Evolutionary conservation across 495 filamentous ascomycete species (phyloP), one percentile per base, ranked within the genome.

Genomic region (Penicillium cataractarum): DNA sequence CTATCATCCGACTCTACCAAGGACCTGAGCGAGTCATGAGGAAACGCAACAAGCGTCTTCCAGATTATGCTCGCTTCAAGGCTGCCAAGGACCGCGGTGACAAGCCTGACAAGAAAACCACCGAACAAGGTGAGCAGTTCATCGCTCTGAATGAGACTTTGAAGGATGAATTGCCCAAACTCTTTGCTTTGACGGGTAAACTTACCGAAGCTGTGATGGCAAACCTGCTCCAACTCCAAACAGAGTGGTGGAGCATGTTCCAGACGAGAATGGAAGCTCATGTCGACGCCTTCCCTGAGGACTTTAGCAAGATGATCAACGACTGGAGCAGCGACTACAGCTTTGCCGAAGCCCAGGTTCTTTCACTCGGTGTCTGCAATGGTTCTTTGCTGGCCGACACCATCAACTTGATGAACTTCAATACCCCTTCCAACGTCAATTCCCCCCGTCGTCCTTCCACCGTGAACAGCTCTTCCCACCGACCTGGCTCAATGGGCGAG

Each of bases 111-210:
- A 90, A 90, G 70, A 93, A 93, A 67, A 89, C 91, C 0, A 78
- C 82, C 1, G 92, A 96, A 55, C 86, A 90, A 50, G 91, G 89
- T 6, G 91, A 96, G 61, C 89, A 93, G 69, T 98, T 95, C 71
- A 81, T 89, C 54, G 92, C 92, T 8, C 80, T 98, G 55, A 98
- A 97, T 65, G 91, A 97, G 33, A 90, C 92, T 0, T 79, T 98
- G 60, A 97, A 97, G 73, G 88, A 93, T 44, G 94, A 98, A 67
- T 82, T 99, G 27, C 95, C 95, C 12, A 90, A 88, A 68, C 86
- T 99, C 13, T 97, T 92, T 61, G 74, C 75, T 12, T 74, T 93
- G 52, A 97, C 93, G 1, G 89, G 87, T 55, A 89, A 87, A 66
- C 76, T 97, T 50, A 89, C 92, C 63, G 89, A 92, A 64, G 87